These are phyloP conservation scores for Leccinum aurantiacum DNA, from an alignment of 768 basidiomycete species.

Conservation along the genomic window DNA sequence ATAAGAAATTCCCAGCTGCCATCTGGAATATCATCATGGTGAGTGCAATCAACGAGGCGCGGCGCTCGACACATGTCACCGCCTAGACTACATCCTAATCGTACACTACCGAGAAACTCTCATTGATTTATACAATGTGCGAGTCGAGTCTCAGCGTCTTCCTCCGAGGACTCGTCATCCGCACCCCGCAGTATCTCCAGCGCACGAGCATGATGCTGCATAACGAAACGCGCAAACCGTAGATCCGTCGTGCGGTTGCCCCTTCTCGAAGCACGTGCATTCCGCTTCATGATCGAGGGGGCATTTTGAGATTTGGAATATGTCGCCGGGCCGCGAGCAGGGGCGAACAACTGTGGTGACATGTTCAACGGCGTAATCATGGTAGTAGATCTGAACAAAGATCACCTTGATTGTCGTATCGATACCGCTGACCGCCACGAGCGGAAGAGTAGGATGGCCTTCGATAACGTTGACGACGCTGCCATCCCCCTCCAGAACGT, in stretches of 20 bases:
- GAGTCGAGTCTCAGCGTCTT: slow-evolving; percentile 28
- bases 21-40: not conserved
- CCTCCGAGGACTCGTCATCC: slow-evolving; percentile 20
- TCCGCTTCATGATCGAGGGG: slow-evolving; percentile 55
- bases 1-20: slow-evolving; percentile 30
- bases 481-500: slow-evolving; percentile 82
- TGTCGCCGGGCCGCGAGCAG: slow-evolving; percentile 43
- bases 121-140: slow-evolving; percentile 32
- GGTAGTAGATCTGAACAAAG: slow-evolving; percentile 2
- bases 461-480: slow-evolving; percentile 86
- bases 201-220: slow-evolving; percentile 31
- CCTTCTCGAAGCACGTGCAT: slow-evolving; percentile 39
- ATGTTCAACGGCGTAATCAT: not conserved
- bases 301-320: slow-evolving; percentile 59
- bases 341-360: slow-evolving; percentile 60
- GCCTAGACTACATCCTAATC: not conserved
- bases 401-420: slow-evolving; percentile 80
- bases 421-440: slow-evolving; percentile 86
- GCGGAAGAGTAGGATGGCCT: slow-evolving; percentile 72
- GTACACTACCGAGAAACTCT: slow-evolving; percentile 7
- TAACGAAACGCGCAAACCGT: slow-evolving; percentile 32
- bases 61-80: slow-evolving; percentile 5
- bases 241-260: slow-evolving; percentile 22
- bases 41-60: slow-evolving; percentile 8
- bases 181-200: slow-evolving; percentile 22